Conservation (phyloP, 1,284 basidiomycete genomes). For the Boletus sp. region DNA sequence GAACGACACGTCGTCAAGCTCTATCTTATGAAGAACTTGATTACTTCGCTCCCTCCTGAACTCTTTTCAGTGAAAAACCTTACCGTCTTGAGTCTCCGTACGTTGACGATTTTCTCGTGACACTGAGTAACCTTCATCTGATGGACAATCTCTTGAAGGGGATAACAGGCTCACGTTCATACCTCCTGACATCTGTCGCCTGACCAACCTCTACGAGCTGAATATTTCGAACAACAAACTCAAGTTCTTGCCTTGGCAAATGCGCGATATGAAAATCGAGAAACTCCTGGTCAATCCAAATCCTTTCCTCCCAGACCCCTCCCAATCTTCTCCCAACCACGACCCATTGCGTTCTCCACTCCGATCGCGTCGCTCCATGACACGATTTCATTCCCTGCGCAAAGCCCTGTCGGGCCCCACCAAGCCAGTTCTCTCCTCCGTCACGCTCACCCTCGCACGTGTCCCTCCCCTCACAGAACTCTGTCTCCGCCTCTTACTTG, state of each 20-base stretch:
- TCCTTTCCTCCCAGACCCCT: slow-evolving; percentile 47
- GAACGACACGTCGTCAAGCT: slow-evolving; percentile 34
- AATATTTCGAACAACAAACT: slow-evolving; percentile 64
- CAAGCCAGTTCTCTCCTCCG: slow-evolving; percentile 30
- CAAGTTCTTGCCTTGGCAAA: slow-evolving; percentile 62
- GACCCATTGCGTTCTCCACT: slow-evolving; percentile 5
- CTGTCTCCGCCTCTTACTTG: slow-evolving; percentile 48
- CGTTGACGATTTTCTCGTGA: slow-evolving; percentile 7
- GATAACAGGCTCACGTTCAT: slow-evolving; percentile 52
- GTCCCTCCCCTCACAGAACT: slow-evolving; percentile 52
- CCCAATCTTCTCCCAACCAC: background rate
- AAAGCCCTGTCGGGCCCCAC: slow-evolving; percentile 12
- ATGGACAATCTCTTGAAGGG: slow-evolving; percentile 17
- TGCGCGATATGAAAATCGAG: slow-evolving; percentile 52
- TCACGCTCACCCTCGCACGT: slow-evolving; percentile 22
- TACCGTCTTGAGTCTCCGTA: slow-evolving; percentile 35
- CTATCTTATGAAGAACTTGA: slow-evolving; percentile 31
- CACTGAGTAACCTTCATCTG: background rate
- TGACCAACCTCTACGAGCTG: slow-evolving; percentile 56
- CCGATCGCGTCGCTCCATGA: slow-evolving; percentile 20
- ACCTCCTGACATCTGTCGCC: slow-evolving; percentile 62
- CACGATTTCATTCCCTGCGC: slow-evolving; percentile 18
- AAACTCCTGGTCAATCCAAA: slow-evolving; percentile 54
- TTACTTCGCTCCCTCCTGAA: slow-evolving; percentile 26
- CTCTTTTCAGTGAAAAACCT: slow-evolving; percentile 30